Conservation (phyloP, 2,329 filamentous ascomycete species). For the Paecilomyces variotii region DNA sequence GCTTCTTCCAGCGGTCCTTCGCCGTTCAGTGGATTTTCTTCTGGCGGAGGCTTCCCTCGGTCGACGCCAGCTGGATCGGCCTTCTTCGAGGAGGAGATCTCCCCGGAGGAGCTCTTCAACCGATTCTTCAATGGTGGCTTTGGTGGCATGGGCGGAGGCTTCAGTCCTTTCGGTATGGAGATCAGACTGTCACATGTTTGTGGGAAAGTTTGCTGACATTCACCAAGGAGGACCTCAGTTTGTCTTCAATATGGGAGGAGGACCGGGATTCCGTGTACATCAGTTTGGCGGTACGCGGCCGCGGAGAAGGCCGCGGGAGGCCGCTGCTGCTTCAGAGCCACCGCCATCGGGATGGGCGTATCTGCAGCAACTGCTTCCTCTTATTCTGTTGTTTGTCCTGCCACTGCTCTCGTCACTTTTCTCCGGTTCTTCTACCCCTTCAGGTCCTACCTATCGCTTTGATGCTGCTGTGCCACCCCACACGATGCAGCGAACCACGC, state of each 20-base stretch:
- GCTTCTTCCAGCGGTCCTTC: constrained; percentile 27
- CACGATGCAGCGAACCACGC: constrained; percentile 65
- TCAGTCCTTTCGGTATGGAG: constrained; percentile 57
- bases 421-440: constrained; percentile 44
- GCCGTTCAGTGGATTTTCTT: constrained; percentile 37
- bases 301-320: constrained; percentile 64
- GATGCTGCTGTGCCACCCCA: constrained; percentile 62
- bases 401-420: constrained; percentile 78
- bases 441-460: constrained; percentile 67
- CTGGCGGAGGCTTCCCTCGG: constrained; percentile 41
- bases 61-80: constrained; percentile 43
- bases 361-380: constrained; percentile 70
- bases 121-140: constrained; percentile 81
- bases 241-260: constrained; percentile 89
- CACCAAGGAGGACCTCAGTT: constrained; percentile 66
- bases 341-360: constrained; percentile 45
- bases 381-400: constrained; percentile 81
- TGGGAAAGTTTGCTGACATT: not conserved
- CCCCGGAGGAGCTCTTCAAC: constrained; percentile 92
- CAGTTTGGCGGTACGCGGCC: constrained; percentile 82
- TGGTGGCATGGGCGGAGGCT: constrained; percentile 45
- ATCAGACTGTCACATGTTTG: constrained; percentile 4
- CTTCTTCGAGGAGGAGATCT: constrained; percentile 86
- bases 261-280: constrained; percentile 85
- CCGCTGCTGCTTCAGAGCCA: constrained; percentile 46